Evolutionary conservation across 2,329 filamentous ascomycete species (phyloP).

Genomic region (Waltergamsia citrina): DNA sequence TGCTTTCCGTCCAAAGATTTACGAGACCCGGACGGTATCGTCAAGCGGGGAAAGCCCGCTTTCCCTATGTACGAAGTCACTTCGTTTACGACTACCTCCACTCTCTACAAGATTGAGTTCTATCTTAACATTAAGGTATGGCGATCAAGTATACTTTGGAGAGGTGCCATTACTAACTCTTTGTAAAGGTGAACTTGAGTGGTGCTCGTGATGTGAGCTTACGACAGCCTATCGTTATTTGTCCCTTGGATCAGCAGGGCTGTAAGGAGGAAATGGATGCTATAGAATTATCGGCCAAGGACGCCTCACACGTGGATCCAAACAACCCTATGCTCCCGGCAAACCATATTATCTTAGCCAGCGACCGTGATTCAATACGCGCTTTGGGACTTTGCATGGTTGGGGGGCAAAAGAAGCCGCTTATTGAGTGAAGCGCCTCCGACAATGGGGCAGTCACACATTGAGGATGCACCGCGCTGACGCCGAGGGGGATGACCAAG

Average conservation of each 20-base stretch:
- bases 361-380: constrained; percentile 56
- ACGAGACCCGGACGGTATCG: constrained; percentile 76
- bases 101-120: constrained; percentile 97
- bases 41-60: constrained; percentile 73
- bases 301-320: constrained; percentile 78
- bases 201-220: constrained; percentile 81
- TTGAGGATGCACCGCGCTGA: too few species aligned
- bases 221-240: constrained; percentile 90
- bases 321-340: constrained; percentile 90
- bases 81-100: constrained; percentile 89
- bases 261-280: constrained; percentile 99
- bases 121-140: constrained; percentile 86
- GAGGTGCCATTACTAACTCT: constrained; percentile 10
- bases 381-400: constrained; percentile 56
- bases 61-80: constrained; percentile 85
- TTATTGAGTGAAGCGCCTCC: constrained; percentile 46
- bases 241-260: constrained; percentile 85
- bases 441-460: too few species aligned
- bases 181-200: constrained; percentile 68
- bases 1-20: constrained; percentile 87
- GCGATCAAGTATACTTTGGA: not conserved
- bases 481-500: too few species aligned
- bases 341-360: constrained; percentile 69
- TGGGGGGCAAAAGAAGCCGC: constrained; percentile 54
- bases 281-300: constrained; percentile 90